Evolutionary conservation across 1,139 yeast species (phyloP), one percentile per base, ranked within the genome.

Genomic region (Blastobotrys illinoisensis): DNA sequence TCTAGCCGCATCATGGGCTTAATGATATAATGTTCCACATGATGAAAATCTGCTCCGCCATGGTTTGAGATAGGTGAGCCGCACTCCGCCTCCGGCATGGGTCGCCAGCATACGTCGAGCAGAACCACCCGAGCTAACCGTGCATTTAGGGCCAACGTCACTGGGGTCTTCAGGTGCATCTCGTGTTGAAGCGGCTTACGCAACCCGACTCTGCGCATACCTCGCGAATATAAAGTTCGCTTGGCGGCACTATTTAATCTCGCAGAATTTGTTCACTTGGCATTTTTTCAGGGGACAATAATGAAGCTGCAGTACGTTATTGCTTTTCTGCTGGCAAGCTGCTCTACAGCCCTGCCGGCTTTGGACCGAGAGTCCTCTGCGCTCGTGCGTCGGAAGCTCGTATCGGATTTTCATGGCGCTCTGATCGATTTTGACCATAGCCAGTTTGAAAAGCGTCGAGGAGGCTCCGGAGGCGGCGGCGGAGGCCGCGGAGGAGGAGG

Each of bases 391-490:
- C 40, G 40, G 3, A 32, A 32, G 16, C 40, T 32, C 40, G 40
- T 32, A n/a, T 32, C 40, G 16, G 40, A 32, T 7, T 32, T 32
- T 3, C 40, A 32, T n/a, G 40, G 16, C 16, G 14, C 40, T 3
- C 3, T 11, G 40, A 14, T 32, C 2, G 40, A 32, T 32, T n/a
- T 32, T 13, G 40, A 32, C 40, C 40, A 11, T 16, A 32, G 40
- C 16, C 47, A 32, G n/a, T 32, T 52, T 11, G 54, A 48, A 23
- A 48, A 48, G 13, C 45, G 54, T 3, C 51, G 56, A 9, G 56
- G 56, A 5, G 54, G 56, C 9, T n/a, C 44, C 46, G 19, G 56
- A 4, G 55, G 62, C 14, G 54, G 58, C 18, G 52, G 59, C 13
- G 44, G 56, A 6, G 51, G 56, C 23, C n/a, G n/a, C 46, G 19